These are phyloP conservation scores for Calonectria multiphialidica DNA, from an alignment of 2,329 filamentous ascomycete species.

Conservation along the genomic window DNA sequence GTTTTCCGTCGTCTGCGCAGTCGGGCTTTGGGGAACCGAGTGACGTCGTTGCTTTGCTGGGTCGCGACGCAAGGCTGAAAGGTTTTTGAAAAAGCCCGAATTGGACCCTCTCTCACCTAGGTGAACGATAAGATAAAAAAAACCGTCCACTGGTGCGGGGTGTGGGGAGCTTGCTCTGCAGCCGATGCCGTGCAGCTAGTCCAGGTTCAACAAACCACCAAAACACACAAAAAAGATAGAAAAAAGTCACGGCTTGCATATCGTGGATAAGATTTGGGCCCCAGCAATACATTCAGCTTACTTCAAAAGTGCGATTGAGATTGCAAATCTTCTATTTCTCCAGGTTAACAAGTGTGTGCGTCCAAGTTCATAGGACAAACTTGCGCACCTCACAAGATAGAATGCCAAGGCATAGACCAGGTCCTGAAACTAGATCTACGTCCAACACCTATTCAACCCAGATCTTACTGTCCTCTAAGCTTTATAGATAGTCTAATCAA, in stretches of 20 bases:
- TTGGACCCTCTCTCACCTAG: constrained; percentile 42
- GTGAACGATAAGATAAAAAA: constrained; percentile 49
- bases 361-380: background rate
- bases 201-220: background rate
- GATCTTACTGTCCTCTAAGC: background rate
- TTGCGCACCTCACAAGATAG: background rate
- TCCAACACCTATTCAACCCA: too few species aligned
- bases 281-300: background rate
- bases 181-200: background rate
- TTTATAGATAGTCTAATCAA: background rate
- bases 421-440: background rate
- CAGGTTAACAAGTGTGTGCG: background rate
- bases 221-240: background rate
- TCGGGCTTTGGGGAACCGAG: background rate
- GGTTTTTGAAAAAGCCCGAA: constrained; percentile 41
- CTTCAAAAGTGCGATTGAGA: too few species aligned
- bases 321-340: background rate
- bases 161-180: constrained; percentile 29
- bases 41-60: constrained; percentile 12
- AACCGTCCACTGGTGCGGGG: constrained; percentile 39
- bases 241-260: background rate
- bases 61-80: constrained; percentile 29
- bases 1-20: background rate
- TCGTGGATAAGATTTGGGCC: background rate
- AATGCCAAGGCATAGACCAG: too few species aligned